Conservation (phyloP, 306 rosid species). For the Rosa lucieae region DNA sequence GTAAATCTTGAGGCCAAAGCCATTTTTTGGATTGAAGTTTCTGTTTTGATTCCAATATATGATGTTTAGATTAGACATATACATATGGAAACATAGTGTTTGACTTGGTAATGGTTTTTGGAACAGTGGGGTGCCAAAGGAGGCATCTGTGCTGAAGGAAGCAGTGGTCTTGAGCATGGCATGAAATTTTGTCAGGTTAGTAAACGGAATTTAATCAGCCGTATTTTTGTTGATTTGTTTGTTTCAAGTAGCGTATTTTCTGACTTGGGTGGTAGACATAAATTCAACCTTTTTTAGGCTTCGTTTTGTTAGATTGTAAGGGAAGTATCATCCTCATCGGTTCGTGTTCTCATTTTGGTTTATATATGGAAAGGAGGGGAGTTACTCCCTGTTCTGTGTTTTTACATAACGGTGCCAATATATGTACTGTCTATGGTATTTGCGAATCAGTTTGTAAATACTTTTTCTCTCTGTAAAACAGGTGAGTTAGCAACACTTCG, state of each 20-base stretch:
- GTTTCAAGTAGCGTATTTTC: not conserved
- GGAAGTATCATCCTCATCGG: not conserved
- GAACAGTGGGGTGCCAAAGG: not conserved
- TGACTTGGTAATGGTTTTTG: slow-evolving; percentile 19
- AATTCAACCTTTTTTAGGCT: not conserved
- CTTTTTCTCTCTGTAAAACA: not conserved
- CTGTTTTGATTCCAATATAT: not conserved
- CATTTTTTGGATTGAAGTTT: not conserved
- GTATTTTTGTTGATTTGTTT: not conserved
- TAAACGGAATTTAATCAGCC: not conserved
- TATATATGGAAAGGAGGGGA: not conserved
- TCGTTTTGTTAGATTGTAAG: not conserved
- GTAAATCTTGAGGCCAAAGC: slow-evolving; percentile 10
- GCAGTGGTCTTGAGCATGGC: not conserved
- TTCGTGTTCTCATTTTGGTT: not conserved
- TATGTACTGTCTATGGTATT: not conserved
- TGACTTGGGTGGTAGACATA: not conserved
- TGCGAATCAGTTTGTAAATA: not conserved
- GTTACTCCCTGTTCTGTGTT: not conserved
- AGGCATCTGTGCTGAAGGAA: slow-evolving; percentile 4
- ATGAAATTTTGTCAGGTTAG: slow-evolving; percentile 11
- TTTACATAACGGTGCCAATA: not conserved
- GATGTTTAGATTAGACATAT: not conserved
- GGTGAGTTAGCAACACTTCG: not conserved
- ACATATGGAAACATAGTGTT: not conserved